These are phyloP conservation scores for Chiua virens DNA, from an alignment of 768 basidiomycete species.

Conservation along the genomic window DNA sequence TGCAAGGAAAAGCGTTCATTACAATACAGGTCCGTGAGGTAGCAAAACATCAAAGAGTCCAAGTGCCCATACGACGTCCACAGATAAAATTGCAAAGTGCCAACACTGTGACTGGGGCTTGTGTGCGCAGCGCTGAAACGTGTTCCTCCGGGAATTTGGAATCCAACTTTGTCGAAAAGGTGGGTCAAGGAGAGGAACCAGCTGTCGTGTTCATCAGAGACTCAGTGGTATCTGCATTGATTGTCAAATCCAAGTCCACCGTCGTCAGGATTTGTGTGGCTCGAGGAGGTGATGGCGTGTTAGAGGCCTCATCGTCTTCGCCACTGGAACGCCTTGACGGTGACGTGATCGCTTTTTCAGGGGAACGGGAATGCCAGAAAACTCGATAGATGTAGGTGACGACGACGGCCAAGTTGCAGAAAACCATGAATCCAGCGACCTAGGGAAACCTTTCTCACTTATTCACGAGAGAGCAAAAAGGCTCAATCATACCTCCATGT, in stretches of 20 bases:
- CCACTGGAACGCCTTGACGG: neutral
- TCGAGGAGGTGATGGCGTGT: neutral
- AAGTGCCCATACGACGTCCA: too few relatives aligned
- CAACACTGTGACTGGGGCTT: too few relatives aligned
- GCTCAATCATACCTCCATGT: neutral
- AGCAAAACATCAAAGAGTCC: too few relatives aligned
- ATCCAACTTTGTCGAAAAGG: too few relatives aligned
- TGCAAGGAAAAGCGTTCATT: too few relatives aligned
- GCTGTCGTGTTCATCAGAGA: too few relatives aligned
- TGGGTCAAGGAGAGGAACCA: too few relatives aligned
- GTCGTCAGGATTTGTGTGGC: neutral
- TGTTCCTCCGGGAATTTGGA: too few relatives aligned
- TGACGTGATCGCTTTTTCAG: neutral
- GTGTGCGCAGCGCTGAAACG: too few relatives aligned
- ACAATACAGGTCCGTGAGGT: too few relatives aligned
- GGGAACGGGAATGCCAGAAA: neutral
- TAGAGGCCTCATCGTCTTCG: constrained; percentile 10
- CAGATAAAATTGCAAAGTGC: too few relatives aligned
- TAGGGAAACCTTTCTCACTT: neutral
- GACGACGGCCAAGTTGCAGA: constrained; percentile 1
- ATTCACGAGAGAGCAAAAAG: neutral
- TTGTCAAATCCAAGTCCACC: constrained; percentile 4
- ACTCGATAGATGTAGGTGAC: neutral
- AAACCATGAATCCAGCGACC: neutral
- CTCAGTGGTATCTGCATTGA: too few relatives aligned